These are phyloP conservation scores for Dacryopinax spathularia DNA, from an alignment of 768 basidiomycete species.

Conservation along the genomic window DNA sequence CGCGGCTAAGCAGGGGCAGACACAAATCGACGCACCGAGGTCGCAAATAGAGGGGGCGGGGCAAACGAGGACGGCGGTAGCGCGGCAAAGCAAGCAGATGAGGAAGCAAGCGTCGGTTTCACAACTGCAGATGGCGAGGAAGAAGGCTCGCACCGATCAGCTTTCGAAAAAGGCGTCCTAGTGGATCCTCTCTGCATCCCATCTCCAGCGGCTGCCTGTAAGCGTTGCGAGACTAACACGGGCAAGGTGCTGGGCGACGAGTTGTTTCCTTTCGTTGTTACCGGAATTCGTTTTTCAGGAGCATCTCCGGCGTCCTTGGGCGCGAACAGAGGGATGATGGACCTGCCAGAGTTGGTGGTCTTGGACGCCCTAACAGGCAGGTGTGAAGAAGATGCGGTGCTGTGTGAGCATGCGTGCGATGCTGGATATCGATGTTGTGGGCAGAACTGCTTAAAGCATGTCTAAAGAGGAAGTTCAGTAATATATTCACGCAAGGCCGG, in stretches of 20 bases:
- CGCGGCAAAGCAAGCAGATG: neutral
- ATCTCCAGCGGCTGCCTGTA: neutral
- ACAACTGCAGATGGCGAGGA: neutral
- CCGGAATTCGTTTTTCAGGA: too few relatives aligned
- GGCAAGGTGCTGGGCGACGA: too few relatives aligned
- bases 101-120: neutral
- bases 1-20: neutral
- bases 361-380: neutral
- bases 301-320: too few relatives aligned
- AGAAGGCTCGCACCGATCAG: constrained; percentile 3
- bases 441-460: neutral
- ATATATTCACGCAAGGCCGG: neutral
- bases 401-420: neutral
- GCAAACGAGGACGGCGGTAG: neutral
- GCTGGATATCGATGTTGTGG: neutral
- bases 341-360: too few relatives aligned
- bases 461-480: neutral
- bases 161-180: neutral
- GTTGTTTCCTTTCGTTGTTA: too few relatives aligned
- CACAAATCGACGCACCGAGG: neutral
- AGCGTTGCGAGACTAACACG: too few relatives aligned
- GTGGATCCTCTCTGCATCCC: neutral
- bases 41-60: neutral
- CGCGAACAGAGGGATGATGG: too few relatives aligned
- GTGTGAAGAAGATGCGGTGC: neutral